These are phyloP conservation scores for Colletotrichum agaves DNA, from an alignment of 2,329 filamentous ascomycete species.

Conservation along the genomic window DNA sequence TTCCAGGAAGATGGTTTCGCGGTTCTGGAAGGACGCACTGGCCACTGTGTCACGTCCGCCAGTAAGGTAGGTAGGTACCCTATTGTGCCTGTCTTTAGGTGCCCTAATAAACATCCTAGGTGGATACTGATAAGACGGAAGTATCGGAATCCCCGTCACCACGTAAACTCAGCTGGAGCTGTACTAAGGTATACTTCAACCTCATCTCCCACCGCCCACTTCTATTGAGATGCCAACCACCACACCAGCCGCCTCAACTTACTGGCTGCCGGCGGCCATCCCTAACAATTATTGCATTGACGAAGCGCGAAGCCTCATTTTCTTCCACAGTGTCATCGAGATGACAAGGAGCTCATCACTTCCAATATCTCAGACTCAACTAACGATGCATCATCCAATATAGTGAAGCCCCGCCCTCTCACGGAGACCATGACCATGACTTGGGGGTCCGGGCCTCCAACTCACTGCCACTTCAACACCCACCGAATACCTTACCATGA, in stretches of 20 bases:
- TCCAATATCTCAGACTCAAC: not conserved
- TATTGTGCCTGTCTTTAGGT: conserved; percentile 6
- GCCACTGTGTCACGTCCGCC: conserved; percentile 25
- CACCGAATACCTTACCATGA: too few relatives aligned
- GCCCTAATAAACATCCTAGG: conserved; percentile 9
- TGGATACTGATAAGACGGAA: conserved; percentile 13
- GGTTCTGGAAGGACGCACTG: conserved; percentile 25
- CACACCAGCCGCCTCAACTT: conserved; percentile 10
- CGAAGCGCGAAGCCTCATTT: conserved; percentile 29
- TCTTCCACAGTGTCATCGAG: not conserved
- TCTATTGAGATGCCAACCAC: not conserved
- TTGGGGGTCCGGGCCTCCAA: not conserved
- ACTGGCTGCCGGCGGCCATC: not conserved
- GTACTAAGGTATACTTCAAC: not conserved
- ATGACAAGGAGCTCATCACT: not conserved
- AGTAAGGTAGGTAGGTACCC: not conserved
- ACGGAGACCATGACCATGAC: not conserved
- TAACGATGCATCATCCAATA: not conserved
- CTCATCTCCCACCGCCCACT: not conserved
- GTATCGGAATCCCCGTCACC: conserved; percentile 25
- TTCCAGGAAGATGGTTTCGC: conserved; percentile 16
- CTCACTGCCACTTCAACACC: conserved; percentile 9
- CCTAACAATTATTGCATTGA: conserved; percentile 17
- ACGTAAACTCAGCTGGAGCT: not conserved
- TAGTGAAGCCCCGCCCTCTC: not conserved